Base-by-base conservation (phyloP, 179 eudicot genomes). In the Beta corolliflora region DNA sequence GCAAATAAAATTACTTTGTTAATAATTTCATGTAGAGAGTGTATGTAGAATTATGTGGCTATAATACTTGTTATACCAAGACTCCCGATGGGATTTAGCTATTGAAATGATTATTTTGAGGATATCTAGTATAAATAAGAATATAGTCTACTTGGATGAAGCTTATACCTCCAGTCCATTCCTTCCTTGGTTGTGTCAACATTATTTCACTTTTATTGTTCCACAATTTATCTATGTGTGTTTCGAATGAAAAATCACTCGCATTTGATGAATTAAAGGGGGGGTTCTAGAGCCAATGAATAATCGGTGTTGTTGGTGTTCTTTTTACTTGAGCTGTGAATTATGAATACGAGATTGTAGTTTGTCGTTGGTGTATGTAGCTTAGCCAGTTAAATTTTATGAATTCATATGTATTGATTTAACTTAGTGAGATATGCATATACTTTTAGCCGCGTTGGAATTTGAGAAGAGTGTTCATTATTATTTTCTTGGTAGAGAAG, bases 401-500 rank as follows among this genome's bases (percentile, higher is more conserved):
- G 50, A 81, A 21, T 50, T 76, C n/a, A 45, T 56, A n/a, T 64
- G 63, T n/a, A 54, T 70, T 44, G 44, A 29, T 58, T 50, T 69
- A 52, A 69, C 66, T 71, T 19, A 78, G 70, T 63, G 73, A 65
- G 54, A 76, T 36, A 79, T 75, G 72, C 53, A 44, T 15, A 45
- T 48, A 36, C 48, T 25, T 10, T 60, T 63, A 25, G 72, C 15
- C 11, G 50, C 6, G 50, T 25, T 50, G 19, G n/a, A 31, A 19
- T 11, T 61, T 9, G 52, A 29, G 13, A 52, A 73, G 64, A 63
- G 72, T 16, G 65, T 61, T 73, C 5, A 21, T 61, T 72, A 31
- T 21, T 74, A 41, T 61, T 29, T 45, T 72, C 77, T 84, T 96
- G 77, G 98, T 94, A 14, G 97, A 94, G 83, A 96, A 96, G 89